These are phyloP conservation scores for Colletotrichum sp. DNA, from an alignment of 2,329 filamentous ascomycete genomes.

Conservation along the genomic window DNA sequence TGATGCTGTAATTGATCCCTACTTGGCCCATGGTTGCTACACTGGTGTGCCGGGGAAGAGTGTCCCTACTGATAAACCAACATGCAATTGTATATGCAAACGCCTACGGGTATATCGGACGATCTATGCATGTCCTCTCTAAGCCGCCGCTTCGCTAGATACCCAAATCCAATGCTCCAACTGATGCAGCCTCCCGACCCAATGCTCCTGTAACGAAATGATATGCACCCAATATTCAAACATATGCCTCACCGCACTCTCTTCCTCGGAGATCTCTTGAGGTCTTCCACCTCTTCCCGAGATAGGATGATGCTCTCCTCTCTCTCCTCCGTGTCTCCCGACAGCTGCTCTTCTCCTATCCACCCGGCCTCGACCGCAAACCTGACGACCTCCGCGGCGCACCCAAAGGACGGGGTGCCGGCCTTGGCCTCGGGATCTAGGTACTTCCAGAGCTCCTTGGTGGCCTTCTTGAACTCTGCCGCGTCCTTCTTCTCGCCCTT, in stretches of 20 bases:
- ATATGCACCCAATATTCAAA: background rate
- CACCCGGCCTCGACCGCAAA: slow-evolving; percentile 65
- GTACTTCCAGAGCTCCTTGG: slow-evolving; percentile 58
- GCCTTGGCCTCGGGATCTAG: slow-evolving; percentile 56
- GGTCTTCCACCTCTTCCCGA: slow-evolving; percentile 29
- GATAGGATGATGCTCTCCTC: slow-evolving; percentile 47
- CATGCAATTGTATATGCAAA: background rate
- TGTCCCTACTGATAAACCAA: background rate
- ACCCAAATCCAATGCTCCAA: background rate
- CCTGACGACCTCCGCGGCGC: slow-evolving; percentile 60
- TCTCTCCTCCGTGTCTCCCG: slow-evolving; percentile 36
- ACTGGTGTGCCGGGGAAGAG: background rate
- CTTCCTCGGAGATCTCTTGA: slow-evolving; percentile 4
- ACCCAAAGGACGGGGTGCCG: slow-evolving; percentile 55
- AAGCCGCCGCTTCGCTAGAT: background rate
- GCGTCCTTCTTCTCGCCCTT: slow-evolving; percentile 51
- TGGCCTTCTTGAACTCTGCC: slow-evolving; percentile 49
- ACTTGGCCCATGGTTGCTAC: background rate
- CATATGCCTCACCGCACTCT: background rate
- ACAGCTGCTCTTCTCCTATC: slow-evolving; percentile 58
- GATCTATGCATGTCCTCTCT: background rate
- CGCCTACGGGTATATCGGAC: background rate
- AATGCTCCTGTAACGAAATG: background rate
- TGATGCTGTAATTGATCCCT: background rate
- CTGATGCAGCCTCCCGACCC: background rate